These are phyloP conservation scores for Spongispora temasekensis DNA, from an alignment of 1,284 basidiomycete species.

Conservation along the genomic window DNA sequence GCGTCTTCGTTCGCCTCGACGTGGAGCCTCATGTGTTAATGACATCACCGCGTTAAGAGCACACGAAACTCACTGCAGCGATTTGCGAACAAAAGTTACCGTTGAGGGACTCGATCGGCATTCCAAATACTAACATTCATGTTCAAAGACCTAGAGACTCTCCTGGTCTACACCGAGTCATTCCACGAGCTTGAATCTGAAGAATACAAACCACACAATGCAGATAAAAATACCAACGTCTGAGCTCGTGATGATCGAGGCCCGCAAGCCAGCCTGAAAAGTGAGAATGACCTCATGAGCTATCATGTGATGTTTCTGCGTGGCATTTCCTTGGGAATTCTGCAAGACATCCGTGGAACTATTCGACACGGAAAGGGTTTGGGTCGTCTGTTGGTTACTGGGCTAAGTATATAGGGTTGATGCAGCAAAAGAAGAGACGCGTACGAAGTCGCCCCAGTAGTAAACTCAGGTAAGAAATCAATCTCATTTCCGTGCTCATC, in stretches of 20 bases:
- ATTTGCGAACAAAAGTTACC: too few species aligned
- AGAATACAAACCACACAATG: background rate
- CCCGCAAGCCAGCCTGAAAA: background rate
- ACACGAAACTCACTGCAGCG: background rate
- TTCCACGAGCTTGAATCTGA: background rate
- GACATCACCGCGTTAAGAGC: background rate
- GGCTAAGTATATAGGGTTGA: background rate
- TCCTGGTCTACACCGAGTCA: slow-evolving; percentile 6
- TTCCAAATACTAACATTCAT: background rate
- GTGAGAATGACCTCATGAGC: background rate
- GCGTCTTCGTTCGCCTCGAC: background rate
- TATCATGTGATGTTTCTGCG: slow-evolving; percentile 2
- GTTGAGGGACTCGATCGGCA: background rate
- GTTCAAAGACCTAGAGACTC: slow-evolving; percentile 3
- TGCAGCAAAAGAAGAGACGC: slow-evolving; percentile 1
- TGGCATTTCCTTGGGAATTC: slow-evolving; percentile 10
- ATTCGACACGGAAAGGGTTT: slow-evolving; percentile 24
- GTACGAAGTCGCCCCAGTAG: slow-evolving; percentile 14
- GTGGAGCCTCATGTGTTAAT: too few species aligned
- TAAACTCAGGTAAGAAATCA: slow-evolving; percentile 23
- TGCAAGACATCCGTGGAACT: slow-evolving; percentile 15
- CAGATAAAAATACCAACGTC: background rate
- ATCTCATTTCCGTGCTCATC: slow-evolving; percentile 26
- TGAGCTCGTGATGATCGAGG: background rate
- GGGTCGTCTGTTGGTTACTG: slow-evolving; percentile 17